These are phyloP conservation scores for Pneumocystis jirovecii DNA, from an alignment of 1,139 yeast species.

Conservation along the genomic window DNA sequence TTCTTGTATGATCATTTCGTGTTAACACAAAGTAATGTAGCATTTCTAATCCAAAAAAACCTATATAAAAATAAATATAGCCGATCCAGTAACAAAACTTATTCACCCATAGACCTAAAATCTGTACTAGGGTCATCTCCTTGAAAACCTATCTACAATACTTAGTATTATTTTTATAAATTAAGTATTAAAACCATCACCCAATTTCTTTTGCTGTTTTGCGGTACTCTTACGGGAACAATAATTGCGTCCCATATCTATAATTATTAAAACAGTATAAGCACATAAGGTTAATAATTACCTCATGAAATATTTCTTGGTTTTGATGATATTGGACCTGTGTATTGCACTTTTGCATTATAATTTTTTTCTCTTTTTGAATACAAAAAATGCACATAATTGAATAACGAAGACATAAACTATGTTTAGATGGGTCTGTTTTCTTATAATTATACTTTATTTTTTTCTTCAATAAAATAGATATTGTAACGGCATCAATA, in stretches of 20 bases:
- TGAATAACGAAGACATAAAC: neutral
- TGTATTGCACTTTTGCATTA: neutral
- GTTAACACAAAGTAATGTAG: neutral
- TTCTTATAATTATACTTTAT: neutral
- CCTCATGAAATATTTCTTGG: neutral
- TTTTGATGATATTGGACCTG: neutral
- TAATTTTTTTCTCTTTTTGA: neutral
- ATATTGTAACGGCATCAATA: neutral
- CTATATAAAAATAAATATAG: neutral
- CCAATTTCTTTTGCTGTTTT: neutral
- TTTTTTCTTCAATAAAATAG: neutral
- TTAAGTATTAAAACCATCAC: neutral
- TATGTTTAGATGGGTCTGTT: neutral
- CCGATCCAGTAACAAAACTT: neutral
- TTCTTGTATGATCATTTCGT: neutral
- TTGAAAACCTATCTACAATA: neutral
- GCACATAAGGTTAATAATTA: neutral
- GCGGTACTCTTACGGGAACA: neutral
- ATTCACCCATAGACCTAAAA: neutral
- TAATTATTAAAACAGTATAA: neutral
- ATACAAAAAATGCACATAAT: neutral
- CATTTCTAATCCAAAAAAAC: neutral
- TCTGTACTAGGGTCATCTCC: constrained; percentile 1
- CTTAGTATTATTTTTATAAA: neutral
- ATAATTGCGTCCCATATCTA: neutral